Evolutionary conservation across 306 rosid genomes (phyloP).

Genomic region (Oemleria cerasiformis): DNA sequence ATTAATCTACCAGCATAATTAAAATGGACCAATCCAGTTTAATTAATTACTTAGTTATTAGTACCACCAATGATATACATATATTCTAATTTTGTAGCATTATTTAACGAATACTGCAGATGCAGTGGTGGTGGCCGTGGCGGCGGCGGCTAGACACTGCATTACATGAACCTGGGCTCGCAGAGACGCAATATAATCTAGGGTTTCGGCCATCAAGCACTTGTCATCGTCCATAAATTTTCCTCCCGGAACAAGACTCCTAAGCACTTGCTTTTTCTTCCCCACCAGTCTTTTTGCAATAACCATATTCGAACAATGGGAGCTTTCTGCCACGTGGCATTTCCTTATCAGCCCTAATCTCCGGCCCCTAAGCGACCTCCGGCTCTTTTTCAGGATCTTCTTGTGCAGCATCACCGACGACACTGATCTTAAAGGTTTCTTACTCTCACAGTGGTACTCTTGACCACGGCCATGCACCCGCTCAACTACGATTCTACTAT

Average conservation of each 20-base stretch:
- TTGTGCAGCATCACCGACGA: constrained; percentile 10
- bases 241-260: constrained; percentile 76
- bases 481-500: constrained; percentile 16
- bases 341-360: not conserved
- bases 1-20: not conserved
- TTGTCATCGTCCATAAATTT: constrained; percentile 60
- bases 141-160: constrained; percentile 53
- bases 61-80: not conserved
- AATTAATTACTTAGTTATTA: not conserved
- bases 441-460: not conserved
- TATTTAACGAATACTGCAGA: too few relatives aligned
- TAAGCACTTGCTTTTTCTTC: constrained; percentile 54
- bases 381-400: constrained; percentile 38
- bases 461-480: not conserved
- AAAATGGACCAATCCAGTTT: constrained; percentile 2
- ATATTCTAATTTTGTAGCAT: constrained; percentile 23
- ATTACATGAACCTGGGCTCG: constrained; percentile 82
- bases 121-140: too few relatives aligned
- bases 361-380: constrained; percentile 12
- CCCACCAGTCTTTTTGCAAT: constrained; percentile 44
- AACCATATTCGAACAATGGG: constrained; percentile 4
- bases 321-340: not conserved
- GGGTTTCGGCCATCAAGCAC: constrained; percentile 74
- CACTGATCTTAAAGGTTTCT: not conserved
- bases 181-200: constrained; percentile 66